Evolutionary conservation across 306 rosid genomes (phyloP).

Genomic region (Cicer judaicum): DNA sequence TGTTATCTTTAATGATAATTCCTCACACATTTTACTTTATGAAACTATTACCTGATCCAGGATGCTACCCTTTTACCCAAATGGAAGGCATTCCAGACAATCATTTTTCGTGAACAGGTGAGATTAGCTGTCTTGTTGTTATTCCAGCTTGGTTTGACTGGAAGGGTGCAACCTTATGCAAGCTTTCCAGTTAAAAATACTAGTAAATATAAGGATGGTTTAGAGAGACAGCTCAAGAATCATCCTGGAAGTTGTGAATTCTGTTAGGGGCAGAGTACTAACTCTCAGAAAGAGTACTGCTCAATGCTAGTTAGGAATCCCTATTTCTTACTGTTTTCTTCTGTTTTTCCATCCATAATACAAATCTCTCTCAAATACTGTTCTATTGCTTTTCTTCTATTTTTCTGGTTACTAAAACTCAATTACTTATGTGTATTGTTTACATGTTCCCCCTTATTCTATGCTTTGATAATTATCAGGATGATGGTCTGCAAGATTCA

Average conservation of each 20-base stretch:
- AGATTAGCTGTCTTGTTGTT: slow-evolving; percentile 41
- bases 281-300: too few relatives aligned
- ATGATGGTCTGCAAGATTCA: slow-evolving; percentile 75
- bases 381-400: too few relatives aligned
- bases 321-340: too few relatives aligned
- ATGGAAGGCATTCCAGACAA: slow-evolving; percentile 90
- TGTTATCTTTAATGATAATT: slow-evolving; percentile 15
- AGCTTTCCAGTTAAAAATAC: slow-evolving; percentile 27
- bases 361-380: too few relatives aligned
- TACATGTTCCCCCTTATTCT: slow-evolving; percentile 14
- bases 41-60: slow-evolving; percentile 55
- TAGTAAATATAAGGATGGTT: too few relatives aligned
- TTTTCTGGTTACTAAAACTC: too few relatives aligned
- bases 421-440: slow-evolving; percentile 1
- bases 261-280: too few relatives aligned
- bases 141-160: slow-evolving; percentile 40
- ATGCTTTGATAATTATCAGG: slow-evolving; percentile 57
- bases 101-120: slow-evolving; percentile 87
- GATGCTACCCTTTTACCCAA: slow-evolving; percentile 79
- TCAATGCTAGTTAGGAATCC: too few relatives aligned
- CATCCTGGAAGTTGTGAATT: too few relatives aligned
- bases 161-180: slow-evolving; percentile 9
- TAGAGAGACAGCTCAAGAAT: too few relatives aligned
- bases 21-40: background rate
- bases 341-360: too few relatives aligned